Evolutionary conservation across 371 early-diverging fungal species (phyloP), one percentile per base, ranked within the genome.

Genomic region (Funneliformis caledonium): DNA sequence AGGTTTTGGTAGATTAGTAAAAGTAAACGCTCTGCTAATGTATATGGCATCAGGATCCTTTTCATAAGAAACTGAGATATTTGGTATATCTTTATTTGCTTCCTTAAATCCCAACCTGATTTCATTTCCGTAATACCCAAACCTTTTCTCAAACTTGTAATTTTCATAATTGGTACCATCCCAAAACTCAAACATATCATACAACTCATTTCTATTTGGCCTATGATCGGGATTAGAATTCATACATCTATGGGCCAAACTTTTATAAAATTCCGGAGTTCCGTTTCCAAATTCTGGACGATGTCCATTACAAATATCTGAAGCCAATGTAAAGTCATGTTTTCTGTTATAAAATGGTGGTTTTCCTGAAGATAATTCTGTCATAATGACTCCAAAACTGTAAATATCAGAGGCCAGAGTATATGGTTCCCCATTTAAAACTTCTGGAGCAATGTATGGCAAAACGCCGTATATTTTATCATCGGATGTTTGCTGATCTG

Each of bases 161-260:
- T 37, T 37, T 37, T 37, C 37, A 37, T 37, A 37, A 37, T 37
- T 37, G 37, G 37, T 37, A 3, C 37, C 37, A 37, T 56, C 19
- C 56, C 56, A 56, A 56, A 19, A 56, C 11, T 56, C 56, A 14
- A 56, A 56, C 1, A 56, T 19, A 56, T 56, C 56, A 11, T 19
- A 11, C 11, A 56, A 19, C 22, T 48, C 72, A 8, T 47, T 52
- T 19, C 9, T 33, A 48, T 48, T 72, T 19, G 72, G 72, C 11
- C 72, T n/a, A 22, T 22, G 19, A 11, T 72, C n/a, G 19, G 72
- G 72, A 47, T 72, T 47, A 11, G 50, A 9, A 72, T 72, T 48
- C 45, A 22, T 48, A n/a, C 72, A 72, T 10, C n/a, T 12, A 7
- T 19, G 11, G 5, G 72, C 48, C 12, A 72, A 52, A 2, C 19